phyloP scores from a whole-genome alignment of 495 filamentous ascomycete genomes.

The Xylaria sp. region DNA sequence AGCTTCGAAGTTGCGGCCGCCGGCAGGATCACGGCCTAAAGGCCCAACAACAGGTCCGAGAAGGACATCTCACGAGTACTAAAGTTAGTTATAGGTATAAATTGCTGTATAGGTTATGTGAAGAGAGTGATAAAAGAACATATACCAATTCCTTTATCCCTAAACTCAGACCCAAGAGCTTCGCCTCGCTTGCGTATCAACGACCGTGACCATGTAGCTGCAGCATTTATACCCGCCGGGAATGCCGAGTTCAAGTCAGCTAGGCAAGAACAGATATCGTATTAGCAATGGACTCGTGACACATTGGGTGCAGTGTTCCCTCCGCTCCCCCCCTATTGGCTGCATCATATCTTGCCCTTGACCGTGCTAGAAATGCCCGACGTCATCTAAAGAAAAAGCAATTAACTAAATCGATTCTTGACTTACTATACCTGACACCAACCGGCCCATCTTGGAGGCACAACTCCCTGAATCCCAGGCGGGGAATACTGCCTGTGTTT shows the following conservation, averaged over 20 bases:
- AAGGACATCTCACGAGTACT: conserved; percentile 45
- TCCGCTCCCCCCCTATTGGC: no score
- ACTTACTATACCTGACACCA: conserved; percentile 52
- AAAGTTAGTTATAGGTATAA: conserved; percentile 6
- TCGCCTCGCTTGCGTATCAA: conserved; percentile 66
- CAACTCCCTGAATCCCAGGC: conserved; percentile 54
- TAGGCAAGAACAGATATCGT: conserved; percentile 8
- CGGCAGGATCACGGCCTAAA: conserved; percentile 63
- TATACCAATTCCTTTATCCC: conserved; percentile 67
- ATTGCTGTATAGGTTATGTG: background rate
- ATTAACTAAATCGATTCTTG: background rate
- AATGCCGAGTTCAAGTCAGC: conserved; percentile 71
- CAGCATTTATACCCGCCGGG: conserved; percentile 76
- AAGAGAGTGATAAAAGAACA: conserved; percentile 37
- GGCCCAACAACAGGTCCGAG: conserved; percentile 62
- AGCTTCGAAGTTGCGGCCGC: conserved; percentile 71
- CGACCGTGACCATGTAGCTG: conserved; percentile 73
- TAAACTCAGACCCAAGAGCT: conserved; percentile 64
- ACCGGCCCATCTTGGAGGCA: conserved; percentile 60
- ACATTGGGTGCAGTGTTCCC: background rate
- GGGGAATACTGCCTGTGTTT: conserved; percentile 63
- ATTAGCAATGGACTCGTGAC: conserved; percentile 13
- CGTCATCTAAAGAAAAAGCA: background rate
- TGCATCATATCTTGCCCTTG: background rate
- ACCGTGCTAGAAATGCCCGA: background rate